A percentile compares a stretch with the other conserved stretches of the same genome.
These are phyloP conservation scores for Trichophyton benhamiae DNA, from an alignment of 2,329 filamentous ascomycete genomes.

Conservation along the genomic window DNA sequence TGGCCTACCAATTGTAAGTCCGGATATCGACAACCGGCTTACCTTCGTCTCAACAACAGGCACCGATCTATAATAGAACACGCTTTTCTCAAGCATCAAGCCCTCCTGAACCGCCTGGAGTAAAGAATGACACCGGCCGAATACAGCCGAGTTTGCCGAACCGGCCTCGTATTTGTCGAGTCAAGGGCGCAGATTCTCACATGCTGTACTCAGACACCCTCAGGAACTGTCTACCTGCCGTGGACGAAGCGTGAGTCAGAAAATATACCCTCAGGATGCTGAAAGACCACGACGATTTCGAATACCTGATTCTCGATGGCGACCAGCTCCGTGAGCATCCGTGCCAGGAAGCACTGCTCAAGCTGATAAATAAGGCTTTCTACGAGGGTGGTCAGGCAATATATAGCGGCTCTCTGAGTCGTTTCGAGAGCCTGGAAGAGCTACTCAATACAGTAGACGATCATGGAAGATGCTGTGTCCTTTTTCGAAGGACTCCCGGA, in stretches of 20 bases:
- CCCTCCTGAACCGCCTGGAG: too few species aligned
- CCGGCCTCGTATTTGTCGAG: background rate
- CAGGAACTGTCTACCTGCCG: background rate
- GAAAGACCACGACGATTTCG: background rate
- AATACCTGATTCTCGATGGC: slow-evolving; percentile 6
- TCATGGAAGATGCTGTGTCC: slow-evolving; percentile 8
- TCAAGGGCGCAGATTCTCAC: background rate
- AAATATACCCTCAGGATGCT: background rate
- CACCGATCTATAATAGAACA: background rate
- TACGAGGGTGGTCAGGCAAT: background rate
- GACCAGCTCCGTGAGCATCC: slow-evolving; percentile 7
- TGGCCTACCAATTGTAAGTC: background rate
- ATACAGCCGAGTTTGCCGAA: background rate
- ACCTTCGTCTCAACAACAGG: background rate
- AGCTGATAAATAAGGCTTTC: slow-evolving; percentile 8
- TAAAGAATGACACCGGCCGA: too few species aligned
- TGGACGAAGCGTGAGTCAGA: background rate
- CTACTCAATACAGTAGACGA: background rate
- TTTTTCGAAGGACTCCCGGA: slow-evolving; percentile 2
- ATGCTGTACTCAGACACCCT: background rate
- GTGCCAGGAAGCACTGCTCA: slow-evolving; percentile 5
- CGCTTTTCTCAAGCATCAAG: too few species aligned
- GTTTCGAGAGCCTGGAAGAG: slow-evolving; percentile 2
- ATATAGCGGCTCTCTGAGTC: background rate
- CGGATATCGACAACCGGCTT: background rate